Evolutionary conservation across 2,329 filamentous ascomycete genomes (phyloP).

Genomic region (Microdochium bolleyi): DNA sequence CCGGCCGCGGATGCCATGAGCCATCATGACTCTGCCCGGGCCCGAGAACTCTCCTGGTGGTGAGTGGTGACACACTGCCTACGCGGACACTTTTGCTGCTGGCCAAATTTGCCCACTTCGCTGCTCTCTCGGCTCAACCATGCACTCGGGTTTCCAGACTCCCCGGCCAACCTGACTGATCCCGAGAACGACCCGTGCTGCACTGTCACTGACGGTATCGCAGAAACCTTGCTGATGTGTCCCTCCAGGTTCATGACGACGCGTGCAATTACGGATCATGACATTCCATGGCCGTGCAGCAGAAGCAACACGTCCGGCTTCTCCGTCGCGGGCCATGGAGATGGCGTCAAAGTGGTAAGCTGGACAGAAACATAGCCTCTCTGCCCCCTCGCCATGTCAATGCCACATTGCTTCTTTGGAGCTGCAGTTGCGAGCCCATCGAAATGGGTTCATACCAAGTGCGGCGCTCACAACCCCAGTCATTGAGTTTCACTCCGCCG

Average conservation of each 20-base stretch:
- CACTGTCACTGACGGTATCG: background rate
- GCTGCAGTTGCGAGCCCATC: background rate
- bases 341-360: too few species aligned
- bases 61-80: background rate
- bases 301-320: too few species aligned
- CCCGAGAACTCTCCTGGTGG: background rate
- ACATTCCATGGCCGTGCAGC: too few species aligned
- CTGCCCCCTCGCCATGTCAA: background rate
- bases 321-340: too few species aligned
- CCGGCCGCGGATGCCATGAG: background rate
- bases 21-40: background rate
- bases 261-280: background rate
- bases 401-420: background rate
- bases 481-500: background rate
- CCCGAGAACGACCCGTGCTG: background rate
- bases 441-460: background rate
- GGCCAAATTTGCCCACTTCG: conserved; percentile 1
- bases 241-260: background rate
- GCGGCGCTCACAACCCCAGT: background rate
- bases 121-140: background rate
- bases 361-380: background rate
- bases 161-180: background rate
- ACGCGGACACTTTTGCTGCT: background rate
- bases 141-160: background rate
- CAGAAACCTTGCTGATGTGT: background rate